Evolutionary conservation across 2,329 filamentous ascomycete species (phyloP), one percentile per base, ranked within the genome.

Genomic region (Pseudogymnoascus verrucosus): DNA sequence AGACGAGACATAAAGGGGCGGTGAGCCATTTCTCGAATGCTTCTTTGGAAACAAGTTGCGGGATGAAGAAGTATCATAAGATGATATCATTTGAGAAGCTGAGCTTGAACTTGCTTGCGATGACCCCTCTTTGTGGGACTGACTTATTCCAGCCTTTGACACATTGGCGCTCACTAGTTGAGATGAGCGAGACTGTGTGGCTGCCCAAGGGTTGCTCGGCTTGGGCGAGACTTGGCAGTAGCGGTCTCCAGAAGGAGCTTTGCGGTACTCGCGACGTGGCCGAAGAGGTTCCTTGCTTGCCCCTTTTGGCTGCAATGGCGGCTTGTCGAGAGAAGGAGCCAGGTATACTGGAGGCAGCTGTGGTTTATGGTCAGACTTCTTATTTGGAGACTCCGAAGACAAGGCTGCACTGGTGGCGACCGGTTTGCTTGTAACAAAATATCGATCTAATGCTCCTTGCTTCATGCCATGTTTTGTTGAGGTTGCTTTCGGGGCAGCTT

Each of bases 401-500:
- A 57, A 57, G 4, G n/a, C 28, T 21, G 5, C 16, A 34, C 5
- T 11, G 21, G 28, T 7, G 11, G 51, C 51, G 5, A 34, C 60
- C 42, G 68, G 63, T 63, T 75, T 75, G 10, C 68, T 69, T 11
- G 69, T 57, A 14, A 69, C 71, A 19, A 76, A 66, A 62, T 69
- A 77, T 61, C 65, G 67, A 64, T 76, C 71, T 61, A 76, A 64
- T 14, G 73, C 71, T 26, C 73, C 74, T 40, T 68, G 67, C 36
- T 71, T 68, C 69, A 74, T 74, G 8, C 68, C 67, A 59, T 67
- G 69, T 36, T 54, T 68, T 1, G 23, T 62, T 31, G 66, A 63
- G 12, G 65, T 66, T 63, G 66, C 73, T 60, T 71, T 73, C 0
- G 67, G 63, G 2, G 65, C 65, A 21, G 67, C 62, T 61, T 68